Evolutionary conservation across 78 protist species (phyloP).

Genomic region (Speleostelium caveatum): DNA sequence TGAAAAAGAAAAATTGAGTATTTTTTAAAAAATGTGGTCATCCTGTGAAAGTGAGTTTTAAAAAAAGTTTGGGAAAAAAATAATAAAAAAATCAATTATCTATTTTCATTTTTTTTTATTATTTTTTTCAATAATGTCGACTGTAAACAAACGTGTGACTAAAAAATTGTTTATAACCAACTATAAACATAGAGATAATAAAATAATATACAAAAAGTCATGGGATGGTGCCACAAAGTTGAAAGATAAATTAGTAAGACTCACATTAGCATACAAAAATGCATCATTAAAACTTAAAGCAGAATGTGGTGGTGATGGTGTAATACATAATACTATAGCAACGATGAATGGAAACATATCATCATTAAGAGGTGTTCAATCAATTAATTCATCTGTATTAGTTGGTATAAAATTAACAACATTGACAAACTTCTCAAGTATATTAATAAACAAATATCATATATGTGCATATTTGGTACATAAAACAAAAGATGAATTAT

Average conservation of each 20-base stretch:
- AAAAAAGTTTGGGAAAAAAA: no score
- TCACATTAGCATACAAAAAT: background rate
- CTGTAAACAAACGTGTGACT: background rate
- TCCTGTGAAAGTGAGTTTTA: no score
- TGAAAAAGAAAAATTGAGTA: no score
- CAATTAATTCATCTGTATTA: background rate
- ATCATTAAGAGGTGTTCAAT: background rate
- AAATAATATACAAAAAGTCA: background rate
- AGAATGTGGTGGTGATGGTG: slow-evolving; percentile 3
- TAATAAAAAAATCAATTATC: no score
- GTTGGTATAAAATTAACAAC: slow-evolving; percentile 4
- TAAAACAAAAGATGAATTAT: slow-evolving; percentile 20
- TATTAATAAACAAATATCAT: slow-evolving; percentile 5
- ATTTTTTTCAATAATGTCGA: background rate
- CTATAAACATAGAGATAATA: slow-evolving; percentile 1
- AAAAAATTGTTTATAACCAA: background rate
- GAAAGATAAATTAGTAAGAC: background rate
- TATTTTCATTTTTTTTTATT: background rate
- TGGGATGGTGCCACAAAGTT: background rate
- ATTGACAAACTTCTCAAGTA: slow-evolving; percentile 6
- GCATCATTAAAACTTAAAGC: background rate
- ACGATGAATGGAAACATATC: slow-evolving; percentile 5
- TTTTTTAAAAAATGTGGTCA: no score
- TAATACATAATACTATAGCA: slow-evolving; percentile 28
- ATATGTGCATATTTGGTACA: slow-evolving; percentile 10